phyloP scores from a whole-genome alignment of 371 early-diverging fungal species.

The Aphelidium insulamus region DNA sequence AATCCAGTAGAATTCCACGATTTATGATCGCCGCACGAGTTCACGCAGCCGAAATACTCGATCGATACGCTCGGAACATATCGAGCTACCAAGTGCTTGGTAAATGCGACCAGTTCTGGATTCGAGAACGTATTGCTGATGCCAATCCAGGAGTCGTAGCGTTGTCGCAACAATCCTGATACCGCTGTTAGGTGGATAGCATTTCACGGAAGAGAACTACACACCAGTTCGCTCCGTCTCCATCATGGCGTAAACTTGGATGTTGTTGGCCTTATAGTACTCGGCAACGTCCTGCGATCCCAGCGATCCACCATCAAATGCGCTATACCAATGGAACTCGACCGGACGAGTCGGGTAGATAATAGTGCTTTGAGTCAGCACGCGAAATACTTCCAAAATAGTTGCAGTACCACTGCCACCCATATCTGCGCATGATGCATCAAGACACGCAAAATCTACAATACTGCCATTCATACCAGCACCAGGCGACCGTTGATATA shows the following conservation, averaged over 20 bases:
- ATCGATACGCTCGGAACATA: no score
- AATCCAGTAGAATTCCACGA: no score
- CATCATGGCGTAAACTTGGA: conserved; percentile 48
- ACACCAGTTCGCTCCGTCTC: no score
- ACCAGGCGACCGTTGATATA: conserved; percentile 19
- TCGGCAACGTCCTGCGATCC: conserved; percentile 73
- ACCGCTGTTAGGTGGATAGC: no score
- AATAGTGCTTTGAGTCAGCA: conserved; percentile 26
- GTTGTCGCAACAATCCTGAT: no score
- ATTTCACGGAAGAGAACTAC: no score
- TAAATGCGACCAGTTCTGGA: no score
- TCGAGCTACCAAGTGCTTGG: no score
- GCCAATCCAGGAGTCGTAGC: no score
- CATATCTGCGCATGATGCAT: conserved; percentile 50
- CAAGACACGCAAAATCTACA: neutral
- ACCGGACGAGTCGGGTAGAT: conserved; percentile 58
- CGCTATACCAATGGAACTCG: conserved; percentile 90
- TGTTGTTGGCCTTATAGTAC: conserved; percentile 27
- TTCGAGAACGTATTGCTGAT: no score
- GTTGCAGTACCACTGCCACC: conserved; percentile 77
- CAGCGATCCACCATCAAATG: conserved; percentile 62
- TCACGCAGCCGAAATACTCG: no score
- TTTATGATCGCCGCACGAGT: no score
- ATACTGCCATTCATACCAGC: neutral
- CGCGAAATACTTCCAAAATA: conserved; percentile 62